Evolutionary conservation across 176 grass and related monocot genomes (phyloP).

Genomic region (Zoysia pacifica): DNA sequence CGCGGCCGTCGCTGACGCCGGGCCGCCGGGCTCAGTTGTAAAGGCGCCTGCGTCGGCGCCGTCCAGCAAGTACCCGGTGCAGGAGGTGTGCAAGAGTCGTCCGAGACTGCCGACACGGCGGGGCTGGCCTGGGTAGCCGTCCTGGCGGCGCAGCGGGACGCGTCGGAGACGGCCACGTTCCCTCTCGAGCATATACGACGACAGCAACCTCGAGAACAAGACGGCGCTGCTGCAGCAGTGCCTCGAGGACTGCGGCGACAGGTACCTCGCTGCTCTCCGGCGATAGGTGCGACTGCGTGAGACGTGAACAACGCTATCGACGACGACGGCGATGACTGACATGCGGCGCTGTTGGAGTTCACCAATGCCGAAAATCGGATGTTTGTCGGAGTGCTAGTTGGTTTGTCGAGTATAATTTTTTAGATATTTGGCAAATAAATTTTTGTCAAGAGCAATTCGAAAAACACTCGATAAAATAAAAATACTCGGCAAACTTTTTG

Average conservation of each 20-base stretch:
- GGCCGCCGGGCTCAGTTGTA: not conserved
- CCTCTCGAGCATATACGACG: constrained; percentile 45
- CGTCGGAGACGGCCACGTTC: constrained; percentile 48
- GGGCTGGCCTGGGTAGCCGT: constrained; percentile 51
- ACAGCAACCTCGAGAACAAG: constrained; percentile 46
- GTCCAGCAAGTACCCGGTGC: constrained; percentile 28
- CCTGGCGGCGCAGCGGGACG: constrained; percentile 49
- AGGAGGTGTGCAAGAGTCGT: constrained; percentile 59
- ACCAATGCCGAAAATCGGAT: no score
- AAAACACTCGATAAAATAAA: no score
- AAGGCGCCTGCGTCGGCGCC: not conserved
- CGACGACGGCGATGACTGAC: not conserved
- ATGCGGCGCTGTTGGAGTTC: no score
- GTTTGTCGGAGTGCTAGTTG: no score
- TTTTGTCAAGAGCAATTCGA: no score
- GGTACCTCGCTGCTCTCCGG: not conserved
- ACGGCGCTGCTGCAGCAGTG: constrained; percentile 63
- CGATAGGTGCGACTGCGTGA: not conserved
- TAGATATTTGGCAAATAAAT: no score
- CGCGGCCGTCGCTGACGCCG: constrained; percentile 2
- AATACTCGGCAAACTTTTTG: no score
- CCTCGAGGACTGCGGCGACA: constrained; percentile 54
- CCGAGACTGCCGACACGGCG: constrained; percentile 30
- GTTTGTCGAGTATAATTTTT: no score
- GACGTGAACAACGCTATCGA: not conserved